A percentile compares a stretch with the other conserved stretches of the same genome.
These are phyloP conservation scores for Phanerochaete carnosa DNA, from an alignment of 768 basidiomycete species.

Conservation along the genomic window DNA sequence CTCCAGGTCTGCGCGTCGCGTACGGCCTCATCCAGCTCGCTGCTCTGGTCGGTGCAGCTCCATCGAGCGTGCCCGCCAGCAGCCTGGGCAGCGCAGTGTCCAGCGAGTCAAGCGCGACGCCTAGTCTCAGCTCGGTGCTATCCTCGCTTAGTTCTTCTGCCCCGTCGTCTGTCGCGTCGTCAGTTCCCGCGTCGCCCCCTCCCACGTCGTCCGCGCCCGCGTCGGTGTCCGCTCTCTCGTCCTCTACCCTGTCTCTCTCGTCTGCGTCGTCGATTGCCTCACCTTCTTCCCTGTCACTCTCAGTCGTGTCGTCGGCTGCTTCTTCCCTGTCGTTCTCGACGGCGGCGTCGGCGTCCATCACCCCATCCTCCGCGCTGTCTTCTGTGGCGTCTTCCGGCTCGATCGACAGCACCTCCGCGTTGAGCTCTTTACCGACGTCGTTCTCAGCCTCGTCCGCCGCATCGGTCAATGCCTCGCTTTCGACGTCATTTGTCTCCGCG, in stretches of 20 bases:
- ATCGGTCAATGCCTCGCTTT: neutral
- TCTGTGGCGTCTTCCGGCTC: neutral
- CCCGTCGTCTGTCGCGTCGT: neutral
- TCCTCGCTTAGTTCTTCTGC: neutral
- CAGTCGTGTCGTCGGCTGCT: neutral
- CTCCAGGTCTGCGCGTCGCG: conserved; percentile 8
- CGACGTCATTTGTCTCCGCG: conserved; percentile 2
- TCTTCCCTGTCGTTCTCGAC: neutral
- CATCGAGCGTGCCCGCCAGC: neutral
- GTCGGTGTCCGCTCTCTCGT: neutral
- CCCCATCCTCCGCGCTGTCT: neutral
- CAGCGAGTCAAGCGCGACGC: neutral
- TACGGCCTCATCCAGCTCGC: conserved; percentile 10
- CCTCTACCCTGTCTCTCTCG: neutral
- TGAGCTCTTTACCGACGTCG: conserved; percentile 5
- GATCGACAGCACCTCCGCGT: conserved; percentile 7
- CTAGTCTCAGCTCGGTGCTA: neutral
- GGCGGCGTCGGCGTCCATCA: neutral
- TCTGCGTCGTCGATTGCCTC: neutral
- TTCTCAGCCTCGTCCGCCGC: conserved; percentile 9
- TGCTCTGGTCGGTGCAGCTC: neutral
- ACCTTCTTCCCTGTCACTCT: neutral
- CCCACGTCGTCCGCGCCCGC: neutral
- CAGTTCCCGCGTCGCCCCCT: neutral
- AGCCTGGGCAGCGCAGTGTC: neutral